Conservation (phyloP, 768 basidiomycete genomes). For the Boletus pseudopeckii region DNA sequence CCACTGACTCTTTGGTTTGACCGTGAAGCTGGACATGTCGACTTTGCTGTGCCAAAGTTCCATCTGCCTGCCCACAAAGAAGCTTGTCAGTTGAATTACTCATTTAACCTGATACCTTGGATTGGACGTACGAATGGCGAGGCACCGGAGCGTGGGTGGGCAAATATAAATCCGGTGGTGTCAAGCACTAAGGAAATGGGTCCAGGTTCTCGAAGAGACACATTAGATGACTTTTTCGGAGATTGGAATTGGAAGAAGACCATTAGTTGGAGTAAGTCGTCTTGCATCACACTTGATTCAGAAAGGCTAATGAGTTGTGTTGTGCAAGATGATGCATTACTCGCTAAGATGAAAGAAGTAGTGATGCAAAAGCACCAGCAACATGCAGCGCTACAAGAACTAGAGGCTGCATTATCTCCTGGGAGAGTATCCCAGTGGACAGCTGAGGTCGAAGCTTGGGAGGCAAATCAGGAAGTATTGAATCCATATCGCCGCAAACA, state of each 20-base stretch:
- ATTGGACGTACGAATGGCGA: neutral
- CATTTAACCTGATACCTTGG: neutral
- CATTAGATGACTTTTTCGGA: constrained; percentile 34
- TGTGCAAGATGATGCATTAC: neutral
- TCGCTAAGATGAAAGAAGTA: neutral
- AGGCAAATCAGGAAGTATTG: neutral
- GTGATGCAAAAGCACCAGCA: too few species aligned
- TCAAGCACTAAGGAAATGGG: neutral
- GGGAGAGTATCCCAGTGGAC: too few species aligned
- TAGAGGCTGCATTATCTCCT: too few species aligned
- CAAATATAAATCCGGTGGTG: neutral
- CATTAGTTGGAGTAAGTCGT: neutral
- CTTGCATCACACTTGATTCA: neutral
- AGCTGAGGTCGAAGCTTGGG: neutral
- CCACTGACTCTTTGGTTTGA: neutral
- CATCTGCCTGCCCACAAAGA: neutral
- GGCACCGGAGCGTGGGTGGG: neutral
- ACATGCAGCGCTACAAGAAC: too few species aligned
- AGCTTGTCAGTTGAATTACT: neutral
- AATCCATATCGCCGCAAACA: neutral
- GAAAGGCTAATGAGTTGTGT: too few species aligned
- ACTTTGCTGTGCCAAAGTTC: neutral
- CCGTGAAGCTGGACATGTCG: neutral
- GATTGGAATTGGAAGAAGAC: constrained; percentile 36
- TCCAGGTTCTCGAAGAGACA: neutral